Evolutionary conservation across 2,329 filamentous ascomycete species (phyloP).

Genomic region (Fusarium mangiferae): DNA sequence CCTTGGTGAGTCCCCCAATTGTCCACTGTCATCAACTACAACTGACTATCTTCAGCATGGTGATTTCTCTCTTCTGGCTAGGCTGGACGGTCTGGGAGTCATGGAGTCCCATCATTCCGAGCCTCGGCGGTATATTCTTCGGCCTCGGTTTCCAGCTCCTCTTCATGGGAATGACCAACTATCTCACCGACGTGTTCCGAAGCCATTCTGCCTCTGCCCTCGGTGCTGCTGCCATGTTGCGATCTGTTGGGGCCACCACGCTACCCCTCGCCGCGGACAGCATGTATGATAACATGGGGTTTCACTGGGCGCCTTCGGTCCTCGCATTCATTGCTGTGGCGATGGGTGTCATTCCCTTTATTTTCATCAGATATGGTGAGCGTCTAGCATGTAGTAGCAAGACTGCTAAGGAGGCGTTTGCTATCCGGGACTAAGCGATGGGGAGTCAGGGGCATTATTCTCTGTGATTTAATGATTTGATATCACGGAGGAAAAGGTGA

Average conservation of each 20-base stretch:
- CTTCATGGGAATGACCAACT: slow-evolving; percentile 51
- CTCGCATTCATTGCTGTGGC: slow-evolving; percentile 46
- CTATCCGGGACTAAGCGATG: slow-evolving; percentile 21
- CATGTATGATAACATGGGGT: slow-evolving; percentile 48
- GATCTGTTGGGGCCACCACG: slow-evolving; percentile 48
- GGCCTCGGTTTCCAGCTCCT: slow-evolving; percentile 49
- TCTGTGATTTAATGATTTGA: background rate
- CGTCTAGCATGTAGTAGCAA: slow-evolving; percentile 45
- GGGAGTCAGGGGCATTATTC: background rate
- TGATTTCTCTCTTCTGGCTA: slow-evolving; percentile 68
- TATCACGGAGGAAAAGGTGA: background rate
- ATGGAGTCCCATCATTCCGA: slow-evolving; percentile 49
- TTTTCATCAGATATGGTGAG: slow-evolving; percentile 48
- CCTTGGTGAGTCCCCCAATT: slow-evolving; percentile 63
- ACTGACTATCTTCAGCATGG: slow-evolving; percentile 53
- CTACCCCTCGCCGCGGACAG: slow-evolving; percentile 47
- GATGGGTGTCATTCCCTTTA: slow-evolving; percentile 48
- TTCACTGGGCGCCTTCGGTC: slow-evolving; percentile 51
- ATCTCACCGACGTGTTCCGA: slow-evolving; percentile 49
- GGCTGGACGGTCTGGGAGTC: slow-evolving; percentile 64
- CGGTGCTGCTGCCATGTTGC: slow-evolving; percentile 48
- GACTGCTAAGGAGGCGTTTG: slow-evolving; percentile 38
- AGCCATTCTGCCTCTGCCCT: slow-evolving; percentile 50
- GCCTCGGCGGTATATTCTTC: slow-evolving; percentile 57
- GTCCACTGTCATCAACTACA: background rate